Evolutionary conservation across 495 filamentous ascomycete species (phyloP).

Genomic region (Usnea hakonensis): DNA sequence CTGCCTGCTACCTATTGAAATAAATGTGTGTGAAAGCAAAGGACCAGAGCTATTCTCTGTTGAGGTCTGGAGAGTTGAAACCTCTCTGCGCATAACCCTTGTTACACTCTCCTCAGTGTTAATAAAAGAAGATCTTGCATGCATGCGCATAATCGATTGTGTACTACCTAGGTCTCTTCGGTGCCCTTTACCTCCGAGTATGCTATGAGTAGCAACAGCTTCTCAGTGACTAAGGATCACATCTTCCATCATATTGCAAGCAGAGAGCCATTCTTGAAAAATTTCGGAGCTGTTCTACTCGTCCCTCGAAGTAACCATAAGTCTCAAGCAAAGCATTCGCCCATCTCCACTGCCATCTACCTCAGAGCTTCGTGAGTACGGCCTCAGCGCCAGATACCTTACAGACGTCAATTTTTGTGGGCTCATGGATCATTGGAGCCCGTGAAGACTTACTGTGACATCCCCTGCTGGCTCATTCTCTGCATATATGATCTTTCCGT

Average conservation of each 20-base stretch:
- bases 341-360: neutral
- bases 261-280: neutral
- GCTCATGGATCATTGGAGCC: conserved; percentile 10
- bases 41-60: neutral
- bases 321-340: neutral
- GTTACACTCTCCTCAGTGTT: neutral
- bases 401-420: conserved; percentile 21
- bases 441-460: conserved; percentile 47
- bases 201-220: neutral
- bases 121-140: neutral
- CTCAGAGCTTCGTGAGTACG: conserved; percentile 58
- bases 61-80: neutral
- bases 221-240: neutral
- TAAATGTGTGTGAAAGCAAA: too few species aligned
- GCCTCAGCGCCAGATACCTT: conserved; percentile 67
- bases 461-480: conserved; percentile 67
- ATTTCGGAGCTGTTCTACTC: neutral
- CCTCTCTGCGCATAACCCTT: neutral
- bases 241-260: neutral
- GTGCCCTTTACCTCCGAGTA: neutral
- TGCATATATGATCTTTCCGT: conserved; percentile 84
- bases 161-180: neutral
- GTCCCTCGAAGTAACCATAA: neutral
- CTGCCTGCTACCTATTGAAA: too few species aligned
- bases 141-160: neutral